Conservation (phyloP, 345 rosid species). For the Gossypium longicalyx region DNA sequence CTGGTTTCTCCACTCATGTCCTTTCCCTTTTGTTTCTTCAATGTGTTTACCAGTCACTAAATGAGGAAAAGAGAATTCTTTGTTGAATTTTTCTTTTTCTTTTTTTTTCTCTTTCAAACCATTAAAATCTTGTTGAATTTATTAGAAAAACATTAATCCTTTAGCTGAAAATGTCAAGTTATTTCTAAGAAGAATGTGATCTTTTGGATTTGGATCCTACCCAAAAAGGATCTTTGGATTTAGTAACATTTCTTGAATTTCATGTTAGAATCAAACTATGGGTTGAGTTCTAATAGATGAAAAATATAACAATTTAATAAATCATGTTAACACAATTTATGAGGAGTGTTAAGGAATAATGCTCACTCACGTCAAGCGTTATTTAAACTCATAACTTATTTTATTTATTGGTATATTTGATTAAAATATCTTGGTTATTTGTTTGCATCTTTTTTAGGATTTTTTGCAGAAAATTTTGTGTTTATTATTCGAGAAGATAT, state of each 20-base stretch:
- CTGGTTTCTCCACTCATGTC: conserved; percentile 53
- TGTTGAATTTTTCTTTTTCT: neutral
- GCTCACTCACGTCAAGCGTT: too few relatives aligned
- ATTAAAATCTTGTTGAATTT: neutral
- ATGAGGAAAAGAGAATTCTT: conserved; percentile 18
- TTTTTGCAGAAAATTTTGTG: too few relatives aligned
- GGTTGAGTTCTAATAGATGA: neutral
- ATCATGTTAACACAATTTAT: neutral
- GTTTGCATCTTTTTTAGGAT: too few relatives aligned
- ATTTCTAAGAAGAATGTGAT: neutral
- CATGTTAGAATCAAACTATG: neutral
- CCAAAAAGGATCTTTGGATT: neutral
- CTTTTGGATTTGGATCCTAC: neutral
- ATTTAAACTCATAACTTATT: too few relatives aligned
- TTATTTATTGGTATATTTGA: too few relatives aligned
- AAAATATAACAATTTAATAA: neutral
- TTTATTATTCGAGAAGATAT: too few relatives aligned
- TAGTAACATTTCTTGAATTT: neutral
- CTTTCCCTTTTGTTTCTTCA: conserved; percentile 21
- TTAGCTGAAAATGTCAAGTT: neutral
- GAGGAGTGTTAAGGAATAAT: too few relatives aligned
- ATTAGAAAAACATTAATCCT: neutral
- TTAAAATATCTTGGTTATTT: too few relatives aligned
- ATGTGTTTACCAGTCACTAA: conserved; percentile 9
- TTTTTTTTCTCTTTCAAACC: neutral